Evolutionary conservation across 129 eudicot genomes (phyloP).

Genomic region (Glebionis coronaria): DNA sequence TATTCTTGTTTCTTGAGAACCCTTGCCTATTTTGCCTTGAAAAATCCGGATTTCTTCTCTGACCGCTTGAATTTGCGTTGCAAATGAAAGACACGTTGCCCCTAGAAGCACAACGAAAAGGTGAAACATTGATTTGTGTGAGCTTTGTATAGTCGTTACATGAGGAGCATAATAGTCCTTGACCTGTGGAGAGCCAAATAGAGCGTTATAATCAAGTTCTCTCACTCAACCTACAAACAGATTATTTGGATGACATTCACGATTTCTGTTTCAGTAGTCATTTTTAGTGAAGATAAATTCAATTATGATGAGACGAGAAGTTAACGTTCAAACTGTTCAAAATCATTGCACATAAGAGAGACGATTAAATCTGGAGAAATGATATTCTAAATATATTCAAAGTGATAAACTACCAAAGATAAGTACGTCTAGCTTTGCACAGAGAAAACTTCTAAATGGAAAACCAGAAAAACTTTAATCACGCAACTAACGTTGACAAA

Average conservation of each 20-base stretch:
- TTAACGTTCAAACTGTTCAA: neutral
- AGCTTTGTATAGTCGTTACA: conserved; percentile 34
- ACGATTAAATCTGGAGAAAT: neutral
- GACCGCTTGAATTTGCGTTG: conserved; percentile 58
- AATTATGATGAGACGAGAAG: too few relatives aligned
- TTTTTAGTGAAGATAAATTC: too few relatives aligned
- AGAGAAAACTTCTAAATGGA: too few relatives aligned
- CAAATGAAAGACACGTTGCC: conserved; percentile 42
- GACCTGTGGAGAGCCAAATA: conserved; percentile 42
- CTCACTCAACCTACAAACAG: neutral
- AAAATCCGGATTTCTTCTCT: conserved; percentile 78
- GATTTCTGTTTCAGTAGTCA: neutral
- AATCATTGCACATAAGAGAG: conserved; percentile 1
- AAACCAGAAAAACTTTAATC: too few relatives aligned
- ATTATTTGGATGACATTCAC: neutral
- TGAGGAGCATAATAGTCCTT: conserved; percentile 49
- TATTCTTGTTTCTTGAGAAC: conserved; percentile 45
- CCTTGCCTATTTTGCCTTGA: conserved; percentile 57
- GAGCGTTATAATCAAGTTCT: neutral
- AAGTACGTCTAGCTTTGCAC: too few relatives aligned
- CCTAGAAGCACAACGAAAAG: conserved; percentile 38
- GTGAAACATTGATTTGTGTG: conserved; percentile 30
- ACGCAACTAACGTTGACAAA: too few relatives aligned
- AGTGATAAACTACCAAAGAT: too few relatives aligned
- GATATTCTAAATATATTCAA: neutral